phyloP scores from a whole-genome alignment of 75 land plant species.

The Sequoiadendron giganteum region DNA sequence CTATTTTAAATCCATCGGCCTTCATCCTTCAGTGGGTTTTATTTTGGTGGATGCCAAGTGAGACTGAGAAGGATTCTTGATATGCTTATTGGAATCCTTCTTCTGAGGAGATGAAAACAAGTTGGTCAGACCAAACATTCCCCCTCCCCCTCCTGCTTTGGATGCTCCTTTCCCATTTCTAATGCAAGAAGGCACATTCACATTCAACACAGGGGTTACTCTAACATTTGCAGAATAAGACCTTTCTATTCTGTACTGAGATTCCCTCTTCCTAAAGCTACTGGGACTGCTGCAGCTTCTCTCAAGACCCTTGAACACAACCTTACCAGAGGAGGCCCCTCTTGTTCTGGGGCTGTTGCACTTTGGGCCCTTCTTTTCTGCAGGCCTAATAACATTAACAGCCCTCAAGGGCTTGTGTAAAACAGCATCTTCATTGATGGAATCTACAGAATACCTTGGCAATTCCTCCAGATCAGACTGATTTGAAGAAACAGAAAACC shows the following conservation, averaged over 20 bases:
- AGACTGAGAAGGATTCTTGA: background rate
- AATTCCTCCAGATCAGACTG: slow-evolving; percentile 53
- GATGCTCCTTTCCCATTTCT: slow-evolving; percentile 16
- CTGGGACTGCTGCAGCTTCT: slow-evolving; percentile 75
- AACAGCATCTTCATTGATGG: slow-evolving; percentile 25
- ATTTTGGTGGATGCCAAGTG: background rate
- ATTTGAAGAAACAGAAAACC: slow-evolving; percentile 51
- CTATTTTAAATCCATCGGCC: background rate
- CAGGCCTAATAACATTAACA: background rate
- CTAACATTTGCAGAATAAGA: slow-evolving; percentile 61
- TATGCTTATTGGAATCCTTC: slow-evolving; percentile 16
- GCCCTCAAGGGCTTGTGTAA: slow-evolving; percentile 4
- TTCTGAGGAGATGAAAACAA: slow-evolving; percentile 34
- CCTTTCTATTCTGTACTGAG: slow-evolving; percentile 25
- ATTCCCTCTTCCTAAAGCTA: slow-evolving; percentile 28
- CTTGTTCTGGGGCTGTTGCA: slow-evolving; percentile 60
- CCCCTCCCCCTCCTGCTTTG: slow-evolving; percentile 9
- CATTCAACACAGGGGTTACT: slow-evolving; percentile 58
- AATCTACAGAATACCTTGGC: slow-evolving; percentile 54
- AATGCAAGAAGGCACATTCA: slow-evolving; percentile 65
- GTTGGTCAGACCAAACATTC: slow-evolving; percentile 34
- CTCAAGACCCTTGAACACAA: slow-evolving; percentile 55
- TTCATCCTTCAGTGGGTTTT: slow-evolving; percentile 3
- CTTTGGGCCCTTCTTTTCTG: background rate
- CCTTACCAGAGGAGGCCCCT: slow-evolving; percentile 44